Conservation (phyloP, 1,139 yeast species). For the Candida tropicalis region DNA sequence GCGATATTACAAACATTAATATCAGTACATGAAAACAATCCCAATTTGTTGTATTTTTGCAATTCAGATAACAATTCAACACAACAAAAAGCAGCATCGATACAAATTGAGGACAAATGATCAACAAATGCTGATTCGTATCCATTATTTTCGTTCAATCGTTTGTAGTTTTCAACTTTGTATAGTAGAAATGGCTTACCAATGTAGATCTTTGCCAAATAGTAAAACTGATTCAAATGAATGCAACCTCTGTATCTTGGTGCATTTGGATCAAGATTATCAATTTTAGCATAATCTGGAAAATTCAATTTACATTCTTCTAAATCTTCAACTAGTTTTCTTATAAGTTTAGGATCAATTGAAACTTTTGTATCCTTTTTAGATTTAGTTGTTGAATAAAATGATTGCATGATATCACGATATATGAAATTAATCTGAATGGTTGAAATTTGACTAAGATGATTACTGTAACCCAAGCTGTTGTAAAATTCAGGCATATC, state of each 20-base stretch:
- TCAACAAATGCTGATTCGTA: slow-evolving; percentile 20
- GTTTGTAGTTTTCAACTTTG: slow-evolving; percentile 19
- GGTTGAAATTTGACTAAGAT: slow-evolving; percentile 18
- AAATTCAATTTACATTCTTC: slow-evolving; percentile 17
- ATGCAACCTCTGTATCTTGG: slow-evolving; percentile 17
- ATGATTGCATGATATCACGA: slow-evolving; percentile 18
- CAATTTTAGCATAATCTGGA: slow-evolving; percentile 16
- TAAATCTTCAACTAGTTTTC: slow-evolving; percentile 18
- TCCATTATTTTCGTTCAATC: slow-evolving; percentile 11
- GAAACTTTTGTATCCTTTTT: slow-evolving; percentile 14
- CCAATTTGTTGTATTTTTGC: slow-evolving; percentile 19
- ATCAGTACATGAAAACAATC: slow-evolving; percentile 22
- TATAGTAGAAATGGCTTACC: slow-evolving; percentile 24
- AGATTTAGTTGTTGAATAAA: slow-evolving; percentile 11
- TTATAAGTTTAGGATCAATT: slow-evolving; percentile 18
- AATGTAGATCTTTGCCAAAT: slow-evolving; percentile 21
- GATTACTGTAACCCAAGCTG: slow-evolving; percentile 18
- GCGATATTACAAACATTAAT: slow-evolving; percentile 21
- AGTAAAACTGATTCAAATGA: slow-evolving; percentile 21
- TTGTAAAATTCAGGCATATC: slow-evolving; percentile 16
- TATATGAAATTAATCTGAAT: slow-evolving; percentile 19
- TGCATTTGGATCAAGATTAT: slow-evolving; percentile 14
- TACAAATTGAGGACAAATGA: slow-evolving; percentile 22
- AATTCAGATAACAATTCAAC: slow-evolving; percentile 20
- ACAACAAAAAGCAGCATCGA: slow-evolving; percentile 23